These are phyloP conservation scores for Xylaria polymorpha DNA, from an alignment of 2,329 filamentous ascomycete species.

Conservation along the genomic window DNA sequence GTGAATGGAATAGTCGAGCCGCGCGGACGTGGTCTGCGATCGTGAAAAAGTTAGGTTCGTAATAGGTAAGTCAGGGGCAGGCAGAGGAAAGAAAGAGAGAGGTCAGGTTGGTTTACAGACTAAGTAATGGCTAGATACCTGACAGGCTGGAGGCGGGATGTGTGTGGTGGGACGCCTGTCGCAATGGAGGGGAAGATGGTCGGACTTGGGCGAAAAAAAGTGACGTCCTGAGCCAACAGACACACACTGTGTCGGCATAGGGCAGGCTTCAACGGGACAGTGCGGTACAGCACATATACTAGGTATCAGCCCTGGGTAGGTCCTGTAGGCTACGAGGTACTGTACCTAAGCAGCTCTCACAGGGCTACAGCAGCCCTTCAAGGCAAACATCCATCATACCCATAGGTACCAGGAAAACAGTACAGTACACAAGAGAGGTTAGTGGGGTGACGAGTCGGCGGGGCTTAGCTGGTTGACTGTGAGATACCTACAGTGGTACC, in stretches of 20 bases:
- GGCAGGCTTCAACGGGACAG: neutral
- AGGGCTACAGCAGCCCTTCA: constrained; percentile 2
- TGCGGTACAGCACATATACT: neutral
- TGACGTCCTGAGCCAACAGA: constrained; percentile 15
- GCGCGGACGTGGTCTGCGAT: constrained; percentile 37
- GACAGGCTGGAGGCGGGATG: constrained; percentile 42
- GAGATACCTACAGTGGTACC: constrained; percentile 22
- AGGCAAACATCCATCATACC: constrained; percentile 11
- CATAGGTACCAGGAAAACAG: neutral
- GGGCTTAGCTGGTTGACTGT: constrained; percentile 32
- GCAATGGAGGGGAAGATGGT: constrained; percentile 50
- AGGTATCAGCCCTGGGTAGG: too few species aligned
- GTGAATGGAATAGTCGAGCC: constrained; percentile 31
- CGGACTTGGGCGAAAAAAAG: constrained; percentile 43
- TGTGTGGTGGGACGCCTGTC: constrained; percentile 48
- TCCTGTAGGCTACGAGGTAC: too few species aligned
- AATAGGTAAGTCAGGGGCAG: constrained; percentile 10
- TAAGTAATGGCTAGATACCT: constrained; percentile 32
- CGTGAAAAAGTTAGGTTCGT: constrained; percentile 31
- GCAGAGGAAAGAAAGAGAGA: constrained; percentile 41
- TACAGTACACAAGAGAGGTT: constrained; percentile 13
- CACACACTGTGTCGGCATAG: constrained; percentile 27
- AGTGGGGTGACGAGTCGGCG: constrained; percentile 35
- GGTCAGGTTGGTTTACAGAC: constrained; percentile 34
- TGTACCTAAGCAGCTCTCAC: neutral